Base-by-base conservation (phyloP, 495 filamentous ascomycete genomes). In the Penicillium angulare region DNA sequence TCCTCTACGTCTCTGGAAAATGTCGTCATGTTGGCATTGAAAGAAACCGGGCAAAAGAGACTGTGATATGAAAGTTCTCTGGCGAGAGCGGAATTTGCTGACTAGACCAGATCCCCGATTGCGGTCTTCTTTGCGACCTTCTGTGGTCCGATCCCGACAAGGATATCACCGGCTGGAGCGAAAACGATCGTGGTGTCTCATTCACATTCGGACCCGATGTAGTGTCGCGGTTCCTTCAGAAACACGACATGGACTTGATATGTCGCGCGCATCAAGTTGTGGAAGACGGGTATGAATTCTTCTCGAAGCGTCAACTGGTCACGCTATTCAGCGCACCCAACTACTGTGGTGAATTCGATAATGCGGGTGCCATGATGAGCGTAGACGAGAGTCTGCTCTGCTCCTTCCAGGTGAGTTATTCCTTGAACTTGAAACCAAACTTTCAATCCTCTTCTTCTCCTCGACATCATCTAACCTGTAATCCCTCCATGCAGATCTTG, bases 181-280 rank as follows among this genome's bases (percentile, higher is more conserved):
- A 98, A 74, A 98, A 98, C 65, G 93, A 98, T 62, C 88, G 93
- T 60, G 93, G 93, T 72, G 93, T 98, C 15, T 96, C 92, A 10
- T 98, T 98, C 79, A 98, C 93, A 36, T 98, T 98, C 69, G 93
- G 93, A 7, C 93, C 93, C n/a, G 93, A 98, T 60, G 93, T 98
- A 35, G 93, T 98, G 17, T 96, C 92, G 35, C 88, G 93, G 54
- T 98, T 98, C 81, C 77, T 98, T 20, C 95, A 97, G 75, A 98
- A 97, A 77, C 93, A 98, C 74, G 93, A 98, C 71, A 98, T 98
- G 93, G 93, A 98, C 66, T 78, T 98, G 62, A 98, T 98, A 71
- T 98, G 93, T 74, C 90, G 93, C 65, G 93, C 93, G 52, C 93
- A 98, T 74, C 93, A 98, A 77, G 93, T 98, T 55, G 93, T 98